These are phyloP conservation scores for Ophiostoma piceae DNA, from an alignment of 2,329 filamentous ascomycete species.

Conservation along the genomic window DNA sequence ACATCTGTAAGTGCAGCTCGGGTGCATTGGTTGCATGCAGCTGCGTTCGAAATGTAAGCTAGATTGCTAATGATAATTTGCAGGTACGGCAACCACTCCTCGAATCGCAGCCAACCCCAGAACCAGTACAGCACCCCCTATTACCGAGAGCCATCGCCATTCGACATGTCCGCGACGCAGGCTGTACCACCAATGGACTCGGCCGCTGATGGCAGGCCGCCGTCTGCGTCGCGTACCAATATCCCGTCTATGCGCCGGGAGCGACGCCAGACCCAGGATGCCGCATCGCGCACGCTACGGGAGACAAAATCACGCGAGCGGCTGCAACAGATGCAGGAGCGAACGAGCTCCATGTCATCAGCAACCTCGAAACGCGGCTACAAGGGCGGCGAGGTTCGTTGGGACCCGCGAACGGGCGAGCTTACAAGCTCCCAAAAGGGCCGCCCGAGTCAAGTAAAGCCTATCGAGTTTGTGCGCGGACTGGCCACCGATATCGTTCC, in stretches of 20 bases:
- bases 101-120: neutral
- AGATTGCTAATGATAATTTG: neutral
- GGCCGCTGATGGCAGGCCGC: constrained; percentile 11
- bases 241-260: constrained; percentile 51
- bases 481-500: constrained; percentile 30
- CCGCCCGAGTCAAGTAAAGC: constrained; percentile 51
- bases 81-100: neutral
- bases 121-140: constrained; percentile 37
- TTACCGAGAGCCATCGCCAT: constrained; percentile 36
- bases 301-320: constrained; percentile 39
- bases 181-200: constrained; percentile 15
- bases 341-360: constrained; percentile 21
- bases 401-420: constrained; percentile 64
- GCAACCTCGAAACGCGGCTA: constrained; percentile 26
- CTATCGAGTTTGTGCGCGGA: constrained; percentile 44
- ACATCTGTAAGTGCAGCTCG: neutral
- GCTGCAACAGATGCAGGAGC: constrained; percentile 30
- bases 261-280: constrained; percentile 43
- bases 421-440: constrained; percentile 54
- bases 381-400: constrained; percentile 44
- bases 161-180: constrained; percentile 26
- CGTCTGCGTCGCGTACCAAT: constrained; percentile 32
- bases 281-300: constrained; percentile 36
- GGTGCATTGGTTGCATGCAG: neutral
- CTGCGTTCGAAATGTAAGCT: neutral